Evolutionary conservation across 2,329 filamentous ascomycete genomes (phyloP), one percentile per base, ranked within the genome.

Genomic region (Periconia macrospinosa): DNA sequence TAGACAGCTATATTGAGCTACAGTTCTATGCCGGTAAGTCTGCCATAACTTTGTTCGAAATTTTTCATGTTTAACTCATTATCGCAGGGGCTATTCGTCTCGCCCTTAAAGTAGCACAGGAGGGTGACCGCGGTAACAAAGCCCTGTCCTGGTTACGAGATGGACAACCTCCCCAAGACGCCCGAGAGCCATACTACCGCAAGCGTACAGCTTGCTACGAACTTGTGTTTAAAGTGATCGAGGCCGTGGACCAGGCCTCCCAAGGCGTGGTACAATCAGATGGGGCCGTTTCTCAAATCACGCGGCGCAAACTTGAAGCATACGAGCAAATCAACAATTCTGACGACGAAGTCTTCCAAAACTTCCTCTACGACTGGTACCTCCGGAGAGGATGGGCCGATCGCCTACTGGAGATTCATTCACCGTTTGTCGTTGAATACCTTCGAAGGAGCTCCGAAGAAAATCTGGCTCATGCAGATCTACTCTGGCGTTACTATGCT

Each of bases 291-390:
- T 92, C 91, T 0, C 74, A 91, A 13, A 84, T 90, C 18, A 86
- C 87, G 1, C 92, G 87, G 45, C 91, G 94, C 72, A 85, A 90
- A 59, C 84, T 86, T 47, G 93, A 99, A 76, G 93, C 94, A 0
- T 96, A 97, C 74, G 85, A 87, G 43, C 90, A 97, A 2, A 92
- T 99, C 63, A 91, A 95, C 68, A 84, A 83, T 54, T 96, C 93
- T 0, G 84, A 88, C 14, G 94, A 99, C 62, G 91, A 97, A 67
- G 90, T 97, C 5, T 99, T 99, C 78, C 89, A 97, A 71, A 95
- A 91, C 56, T 91, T 91, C 65, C 81, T 99, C n/a, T 99, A 97
- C 71, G 92, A 97, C 67, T 99, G 94, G 93, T 99, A 99, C 74
- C 86, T 97, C 61, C 77, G 83, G 50, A 87, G 92, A 70, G 88